A percentile compares a stretch with the other conserved stretches of the same genome.
Conservation (phyloP, 2,329 filamentous ascomycete species). For the Fusarium continuum region DNA sequence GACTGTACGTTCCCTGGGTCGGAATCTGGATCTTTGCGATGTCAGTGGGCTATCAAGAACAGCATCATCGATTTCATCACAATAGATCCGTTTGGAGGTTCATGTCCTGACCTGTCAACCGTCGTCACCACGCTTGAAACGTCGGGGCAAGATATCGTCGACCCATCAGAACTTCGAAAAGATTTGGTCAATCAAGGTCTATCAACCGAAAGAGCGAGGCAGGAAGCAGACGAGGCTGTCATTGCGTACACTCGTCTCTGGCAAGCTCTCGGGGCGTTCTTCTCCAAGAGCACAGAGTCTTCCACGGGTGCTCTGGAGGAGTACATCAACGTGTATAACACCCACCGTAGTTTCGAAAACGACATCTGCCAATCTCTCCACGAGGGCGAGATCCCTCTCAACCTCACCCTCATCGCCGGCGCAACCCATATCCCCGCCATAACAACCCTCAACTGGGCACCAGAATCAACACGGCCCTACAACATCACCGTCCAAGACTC, state of each 20-base stretch:
- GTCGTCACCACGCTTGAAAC: slow-evolving; percentile 47
- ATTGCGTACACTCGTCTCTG: slow-evolving; percentile 45
- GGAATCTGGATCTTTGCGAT: slow-evolving; percentile 43
- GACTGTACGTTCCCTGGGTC: slow-evolving; percentile 50
- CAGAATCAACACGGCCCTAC: slow-evolving; percentile 36
- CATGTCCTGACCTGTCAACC: slow-evolving; percentile 49
- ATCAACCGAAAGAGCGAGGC: slow-evolving; percentile 13
- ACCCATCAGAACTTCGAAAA: slow-evolving; percentile 35
- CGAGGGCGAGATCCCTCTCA: slow-evolving; percentile 44
- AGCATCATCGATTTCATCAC: slow-evolving; percentile 48
- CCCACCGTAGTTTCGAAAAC: slow-evolving; percentile 42
- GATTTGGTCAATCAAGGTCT: slow-evolving; percentile 43
- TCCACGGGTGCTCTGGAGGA: slow-evolving; percentile 41
- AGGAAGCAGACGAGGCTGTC: slow-evolving; percentile 42
- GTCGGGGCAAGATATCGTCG: slow-evolving; percentile 45
- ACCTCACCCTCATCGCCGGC: slow-evolving; percentile 48
- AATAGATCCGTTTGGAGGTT: slow-evolving; percentile 49
- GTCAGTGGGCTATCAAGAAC: slow-evolving; percentile 46
- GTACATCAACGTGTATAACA: slow-evolving; percentile 48
- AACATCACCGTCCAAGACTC: slow-evolving; percentile 50
- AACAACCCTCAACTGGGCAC: slow-evolving; percentile 45
- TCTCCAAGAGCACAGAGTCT: slow-evolving; percentile 38
- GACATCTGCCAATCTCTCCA: slow-evolving; percentile 51
- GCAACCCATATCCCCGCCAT: slow-evolving; percentile 43
- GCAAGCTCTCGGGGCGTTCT: slow-evolving; percentile 45